Percentiles rank a stretch among this genome's conserved stretches.
phyloP scores from a whole-genome alignment of 2,329 filamentous ascomycete genomes.

The Trichoderma sp. region DNA sequence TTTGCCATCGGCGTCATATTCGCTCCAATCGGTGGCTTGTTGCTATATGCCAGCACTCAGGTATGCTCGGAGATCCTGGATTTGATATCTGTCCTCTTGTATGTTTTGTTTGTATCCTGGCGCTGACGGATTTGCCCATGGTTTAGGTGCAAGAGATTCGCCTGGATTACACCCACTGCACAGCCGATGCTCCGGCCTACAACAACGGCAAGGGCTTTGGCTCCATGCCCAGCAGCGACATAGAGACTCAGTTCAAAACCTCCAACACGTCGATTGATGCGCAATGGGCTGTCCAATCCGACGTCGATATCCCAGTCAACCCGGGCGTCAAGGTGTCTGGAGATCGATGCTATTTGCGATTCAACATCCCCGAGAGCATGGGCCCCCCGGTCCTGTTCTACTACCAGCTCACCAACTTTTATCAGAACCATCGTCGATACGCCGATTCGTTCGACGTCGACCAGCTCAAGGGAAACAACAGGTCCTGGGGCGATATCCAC shows the following conservation, averaged over 20 bases:
- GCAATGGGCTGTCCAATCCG: constrained; percentile 42
- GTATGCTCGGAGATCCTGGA: constrained; percentile 43
- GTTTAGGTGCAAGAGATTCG: constrained; percentile 80
- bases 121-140: constrained; percentile 12
- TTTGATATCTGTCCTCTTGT: neutral
- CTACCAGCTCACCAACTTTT: constrained; percentile 96
- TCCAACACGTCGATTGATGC: constrained; percentile 40
- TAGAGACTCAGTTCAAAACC: constrained; percentile 70
- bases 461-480: constrained; percentile 71
- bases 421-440: constrained; percentile 97
- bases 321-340: constrained; percentile 37
- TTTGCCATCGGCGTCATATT: constrained; percentile 90
- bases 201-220: constrained; percentile 36
- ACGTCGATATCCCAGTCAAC: constrained; percentile 41
- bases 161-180: constrained; percentile 87
- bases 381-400: constrained; percentile 84
- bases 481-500: constrained; percentile 59
- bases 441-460: constrained; percentile 82
- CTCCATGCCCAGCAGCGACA: constrained; percentile 54
- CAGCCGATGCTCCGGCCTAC: constrained; percentile 48
- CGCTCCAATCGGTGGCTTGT: constrained; percentile 82
- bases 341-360: constrained; percentile 68
- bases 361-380: constrained; percentile 76
- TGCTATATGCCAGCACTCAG: constrained; percentile 80
- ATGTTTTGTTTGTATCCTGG: neutral